These are phyloP conservation scores for Nissolia schottii DNA, from an alignment of 306 rosid genomes.

Conservation along the genomic window DNA sequence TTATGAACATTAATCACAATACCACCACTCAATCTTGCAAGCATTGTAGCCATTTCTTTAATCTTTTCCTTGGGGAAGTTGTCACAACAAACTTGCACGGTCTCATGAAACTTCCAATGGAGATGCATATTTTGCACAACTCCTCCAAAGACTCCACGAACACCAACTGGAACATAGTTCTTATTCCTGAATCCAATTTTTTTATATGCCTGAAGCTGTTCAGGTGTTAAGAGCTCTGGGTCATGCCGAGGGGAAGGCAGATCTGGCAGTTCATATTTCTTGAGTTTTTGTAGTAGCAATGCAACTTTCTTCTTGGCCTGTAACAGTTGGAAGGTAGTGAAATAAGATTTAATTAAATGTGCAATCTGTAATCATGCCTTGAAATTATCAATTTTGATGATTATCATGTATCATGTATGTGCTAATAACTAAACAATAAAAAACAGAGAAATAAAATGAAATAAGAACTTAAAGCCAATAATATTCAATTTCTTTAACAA, in stretches of 20 bases:
- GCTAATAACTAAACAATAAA: conserved; percentile 1
- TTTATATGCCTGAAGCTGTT: conserved; percentile 86
- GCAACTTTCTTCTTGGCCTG: conserved; percentile 99
- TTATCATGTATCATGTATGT: background rate
- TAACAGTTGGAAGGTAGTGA: conserved; percentile 16
- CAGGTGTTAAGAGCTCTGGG: conserved; percentile 81
- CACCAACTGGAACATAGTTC: conserved; percentile 97
- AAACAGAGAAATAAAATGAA: background rate
- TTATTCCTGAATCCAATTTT: conserved; percentile 90
- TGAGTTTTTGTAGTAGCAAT: conserved; percentile 81
- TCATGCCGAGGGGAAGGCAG: conserved; percentile 87
- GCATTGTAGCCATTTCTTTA: conserved; percentile 95
- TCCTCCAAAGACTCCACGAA: conserved; percentile 98
- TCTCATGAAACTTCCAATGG: conserved; percentile 98
- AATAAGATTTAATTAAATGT: conserved; percentile 16
- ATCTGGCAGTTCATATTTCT: conserved; percentile 94
- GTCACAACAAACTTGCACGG: conserved; percentile 98
- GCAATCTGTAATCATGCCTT: background rate
- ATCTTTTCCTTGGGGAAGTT: conserved; percentile 95
- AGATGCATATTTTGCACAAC: conserved; percentile 99
- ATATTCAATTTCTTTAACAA: conserved; percentile 2
- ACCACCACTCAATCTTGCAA: conserved; percentile 97
- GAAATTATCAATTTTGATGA: background rate
- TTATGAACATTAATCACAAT: conserved; percentile 78
- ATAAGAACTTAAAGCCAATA: background rate